Base-by-base conservation (phyloP, 768 basidiomycete species). In the Infundibulicybe gibba region DNA sequence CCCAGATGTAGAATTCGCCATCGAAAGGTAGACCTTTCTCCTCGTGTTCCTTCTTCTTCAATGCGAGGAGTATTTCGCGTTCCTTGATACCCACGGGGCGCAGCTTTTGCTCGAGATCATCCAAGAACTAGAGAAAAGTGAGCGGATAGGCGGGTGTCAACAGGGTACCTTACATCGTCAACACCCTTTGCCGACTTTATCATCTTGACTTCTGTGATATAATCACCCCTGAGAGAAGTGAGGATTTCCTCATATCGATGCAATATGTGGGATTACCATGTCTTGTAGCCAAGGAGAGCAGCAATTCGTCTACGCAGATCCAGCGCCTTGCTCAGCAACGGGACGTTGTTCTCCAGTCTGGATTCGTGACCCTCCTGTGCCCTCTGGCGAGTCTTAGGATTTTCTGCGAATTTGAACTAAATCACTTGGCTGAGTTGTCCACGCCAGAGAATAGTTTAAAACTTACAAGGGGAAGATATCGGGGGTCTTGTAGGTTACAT, bases 151-250 rank as follows among this genome's bases (percentile, higher is more conserved):
- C 25, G 8, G 8, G 8, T 25, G 25, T 25, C 25, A 8, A 25
- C 25, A 25, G 15, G 40, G 20, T n/a, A 14, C 52, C 66, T 50
- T 56, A 81, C 87, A 43, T 81, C 69, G 53, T 73, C 63, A 6
- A 87, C 82, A 16, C 74, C 76, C 39, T 78, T 67, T 1, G 79
- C 84, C 32, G 70, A 76, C 65, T 92, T 91, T 53, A 87, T 79
- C 90, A 92, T 92, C 70, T 90, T 90, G 40, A 80, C 76, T 60
- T 94, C 91, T 2, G 91, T 90, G 34, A 83, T 65, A 60, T 85
- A 93, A 63, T 89, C 90, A 1, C 89, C 91, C 80, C 72, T 74
- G 30, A 3, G 9, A 30, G 8, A 17, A n/a, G 21, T 33, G 17
- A 35, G 30, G 10, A 41, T 39, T 25, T 41, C 32, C 30, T 14